Conservation (phyloP, 371 early-diverging fungal species). For the Mortierella sp. region DNA sequence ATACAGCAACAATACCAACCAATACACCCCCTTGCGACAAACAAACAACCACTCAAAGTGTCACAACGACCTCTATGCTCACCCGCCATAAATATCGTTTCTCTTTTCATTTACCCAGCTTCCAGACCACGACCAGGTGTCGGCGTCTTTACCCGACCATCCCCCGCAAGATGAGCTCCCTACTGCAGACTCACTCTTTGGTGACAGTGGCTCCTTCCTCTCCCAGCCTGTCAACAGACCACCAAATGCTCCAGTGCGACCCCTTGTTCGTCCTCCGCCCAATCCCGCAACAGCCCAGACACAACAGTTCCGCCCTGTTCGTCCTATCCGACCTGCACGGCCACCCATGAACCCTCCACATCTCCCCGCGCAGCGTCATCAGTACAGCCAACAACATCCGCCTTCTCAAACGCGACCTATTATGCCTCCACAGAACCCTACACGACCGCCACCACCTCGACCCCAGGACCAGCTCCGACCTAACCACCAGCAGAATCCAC, state of each 20-base stretch:
- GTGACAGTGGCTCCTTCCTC: constrained; percentile 20
- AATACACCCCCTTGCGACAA: neutral
- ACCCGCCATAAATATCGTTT: neutral
- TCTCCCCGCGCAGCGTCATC: neutral
- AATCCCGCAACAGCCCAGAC: neutral
- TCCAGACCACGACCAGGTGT: constrained; percentile 1
- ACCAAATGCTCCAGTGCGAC: neutral
- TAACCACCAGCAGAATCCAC: neutral
- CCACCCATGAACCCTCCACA: neutral
- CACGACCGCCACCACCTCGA: constrained; percentile 8
- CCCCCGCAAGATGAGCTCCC: constrained; percentile 32
- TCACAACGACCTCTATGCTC: neutral
- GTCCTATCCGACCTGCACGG: neutral
- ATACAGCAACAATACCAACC: no score
- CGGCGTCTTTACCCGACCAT: neutral
- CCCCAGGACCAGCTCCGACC: constrained; percentile 8
- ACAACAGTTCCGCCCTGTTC: neutral
- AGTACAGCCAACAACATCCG: constrained; percentile 12
- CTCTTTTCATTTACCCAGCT: constrained; percentile 7
- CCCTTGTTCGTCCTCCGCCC: neutral
- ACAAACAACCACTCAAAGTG: neutral
- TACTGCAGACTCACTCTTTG: constrained; percentile 55
- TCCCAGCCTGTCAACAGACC: constrained; percentile 7
- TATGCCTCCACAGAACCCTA: neutral
- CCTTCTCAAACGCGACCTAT: neutral